Evolutionary conservation across 2,329 filamentous ascomycete species (phyloP).

Genomic region (Alternaria triticimaculans): DNA sequence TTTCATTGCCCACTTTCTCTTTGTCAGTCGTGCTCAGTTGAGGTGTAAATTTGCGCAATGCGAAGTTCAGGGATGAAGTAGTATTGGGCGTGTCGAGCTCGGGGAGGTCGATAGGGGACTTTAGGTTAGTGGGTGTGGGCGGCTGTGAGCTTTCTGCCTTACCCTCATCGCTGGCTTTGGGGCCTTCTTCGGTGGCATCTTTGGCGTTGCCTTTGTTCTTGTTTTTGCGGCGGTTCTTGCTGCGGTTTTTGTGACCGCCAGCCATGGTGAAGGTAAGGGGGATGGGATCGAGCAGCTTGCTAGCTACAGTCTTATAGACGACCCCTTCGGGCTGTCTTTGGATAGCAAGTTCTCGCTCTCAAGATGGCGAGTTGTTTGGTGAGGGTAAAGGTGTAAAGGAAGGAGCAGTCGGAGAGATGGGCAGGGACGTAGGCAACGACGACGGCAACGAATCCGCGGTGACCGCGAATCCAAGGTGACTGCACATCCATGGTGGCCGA

Average conservation of each 20-base stretch:
- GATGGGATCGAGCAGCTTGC: not conserved
- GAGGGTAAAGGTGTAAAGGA: not conserved
- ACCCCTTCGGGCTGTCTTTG: not conserved
- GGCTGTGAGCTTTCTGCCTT: not conserved
- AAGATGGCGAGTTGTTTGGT: not conserved
- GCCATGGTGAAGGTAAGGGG: not conserved
- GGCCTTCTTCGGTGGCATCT: not conserved
- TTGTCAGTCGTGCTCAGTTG: not conserved
- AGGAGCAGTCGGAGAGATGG: not conserved
- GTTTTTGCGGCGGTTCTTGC: not conserved
- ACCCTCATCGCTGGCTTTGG: not conserved
- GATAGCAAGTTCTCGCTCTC: not conserved
- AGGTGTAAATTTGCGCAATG: constrained; percentile 4
- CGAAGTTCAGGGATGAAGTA: not conserved
- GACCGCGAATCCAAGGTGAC: not conserved
- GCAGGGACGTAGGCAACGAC: not conserved
- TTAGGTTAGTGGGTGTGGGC: not conserved
- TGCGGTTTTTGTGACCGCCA: not conserved
- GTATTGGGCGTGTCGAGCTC: not conserved
- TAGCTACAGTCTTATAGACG: not conserved
- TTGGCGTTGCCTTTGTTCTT: not conserved
- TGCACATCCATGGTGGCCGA: not conserved
- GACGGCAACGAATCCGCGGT: not conserved
- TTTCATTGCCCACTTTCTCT: not conserved
- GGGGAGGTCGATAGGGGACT: not conserved